These are phyloP conservation scores for Zelonia costaricensis DNA, from an alignment of 208 protist genomes.

Conservation along the genomic window DNA sequence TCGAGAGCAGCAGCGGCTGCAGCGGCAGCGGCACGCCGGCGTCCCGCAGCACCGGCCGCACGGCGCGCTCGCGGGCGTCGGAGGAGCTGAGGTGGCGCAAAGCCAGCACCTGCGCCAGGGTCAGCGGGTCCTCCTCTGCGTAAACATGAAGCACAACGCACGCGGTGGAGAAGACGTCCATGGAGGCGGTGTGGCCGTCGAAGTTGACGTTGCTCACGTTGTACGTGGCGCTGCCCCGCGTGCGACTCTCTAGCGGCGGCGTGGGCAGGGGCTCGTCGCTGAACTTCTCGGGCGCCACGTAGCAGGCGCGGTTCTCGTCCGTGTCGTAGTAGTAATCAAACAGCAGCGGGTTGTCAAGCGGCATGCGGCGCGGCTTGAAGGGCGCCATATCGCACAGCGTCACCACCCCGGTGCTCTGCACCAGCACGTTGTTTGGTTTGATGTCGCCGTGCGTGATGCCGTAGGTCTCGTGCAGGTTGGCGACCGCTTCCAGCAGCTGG, in stretches of 20 bases:
- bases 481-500: slow-evolving; percentile 71
- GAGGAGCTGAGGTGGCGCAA: slow-evolving; percentile 34
- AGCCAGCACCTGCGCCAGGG: slow-evolving; percentile 57
- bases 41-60: slow-evolving; percentile 22
- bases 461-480: slow-evolving; percentile 78
- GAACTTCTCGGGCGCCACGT: slow-evolving; percentile 88
- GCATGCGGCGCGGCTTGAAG: slow-evolving; percentile 78
- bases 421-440: slow-evolving; percentile 87
- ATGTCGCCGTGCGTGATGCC: slow-evolving; percentile 86
- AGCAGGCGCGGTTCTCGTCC: slow-evolving; percentile 79
- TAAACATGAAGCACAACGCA: slow-evolving; percentile 77
- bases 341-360: slow-evolving; percentile 67
- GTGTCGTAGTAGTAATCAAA: slow-evolving; percentile 92
- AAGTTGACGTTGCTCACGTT: slow-evolving; percentile 62
- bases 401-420: slow-evolving; percentile 71
- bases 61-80: slow-evolving; percentile 10
- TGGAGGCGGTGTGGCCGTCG: slow-evolving; percentile 58
- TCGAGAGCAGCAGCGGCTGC: slow-evolving; percentile 24
- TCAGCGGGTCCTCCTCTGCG: slow-evolving; percentile 69
- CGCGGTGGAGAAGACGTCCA: slow-evolving; percentile 86
- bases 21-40: slow-evolving; percentile 10
- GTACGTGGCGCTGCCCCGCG: slow-evolving; percentile 18
- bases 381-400: slow-evolving; percentile 84
- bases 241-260: slow-evolving; percentile 24
- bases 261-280: slow-evolving; percentile 32